Base-by-base conservation (phyloP, 345 rosid genomes). In the Cardiospermum halicacabum region DNA sequence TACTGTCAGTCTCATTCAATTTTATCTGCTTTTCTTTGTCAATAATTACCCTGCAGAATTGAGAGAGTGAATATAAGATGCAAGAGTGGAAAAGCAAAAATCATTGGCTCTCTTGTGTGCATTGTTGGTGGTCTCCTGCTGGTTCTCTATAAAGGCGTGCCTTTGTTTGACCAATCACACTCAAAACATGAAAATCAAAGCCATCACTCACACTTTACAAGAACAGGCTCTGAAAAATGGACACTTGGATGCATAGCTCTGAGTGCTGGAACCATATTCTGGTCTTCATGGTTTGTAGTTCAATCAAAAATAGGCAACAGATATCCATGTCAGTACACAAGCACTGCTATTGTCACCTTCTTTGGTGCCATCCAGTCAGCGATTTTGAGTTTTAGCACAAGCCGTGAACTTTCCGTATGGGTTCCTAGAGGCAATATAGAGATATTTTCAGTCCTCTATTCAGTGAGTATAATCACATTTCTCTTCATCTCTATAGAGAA, bases 301-400 rank as follows among this genome's bases (percentile, higher is more conserved):
- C 86, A 87, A 65, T 72, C 87, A 39, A 48, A 64, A 3, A 77
- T 87, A 30, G 79, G 83, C 64, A 78, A 68, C 74, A 74, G 67
- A 64, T 84, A 72, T 64, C 88, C 89, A 24, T 82, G 77, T 69
- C 76, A 80, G 63, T 87, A 70, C 62, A 72, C 85, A n/a, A 79
- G 85, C 82, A 82, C 86, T 5, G 85, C 92, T 37, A 67, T 87
- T 60, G 69, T 82, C 80, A 73, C 88, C 60, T 79, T 82, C 73
- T 84, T 84, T 12, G 88, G 86, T 8, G 83, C 84, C 12, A 69
- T 84, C 58, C 93, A 87, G 60, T 78, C 90, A 3, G 85, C 86
- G 25, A 19, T 71, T 53, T 58, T 87, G 53, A 51, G 77, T 62
- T 55, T 81, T 24, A 62, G 56, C n/a, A 72, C 73, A 0, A 72